phyloP scores from a whole-genome alignment of 345 rosid genomes.

The Angophora floribunda region DNA sequence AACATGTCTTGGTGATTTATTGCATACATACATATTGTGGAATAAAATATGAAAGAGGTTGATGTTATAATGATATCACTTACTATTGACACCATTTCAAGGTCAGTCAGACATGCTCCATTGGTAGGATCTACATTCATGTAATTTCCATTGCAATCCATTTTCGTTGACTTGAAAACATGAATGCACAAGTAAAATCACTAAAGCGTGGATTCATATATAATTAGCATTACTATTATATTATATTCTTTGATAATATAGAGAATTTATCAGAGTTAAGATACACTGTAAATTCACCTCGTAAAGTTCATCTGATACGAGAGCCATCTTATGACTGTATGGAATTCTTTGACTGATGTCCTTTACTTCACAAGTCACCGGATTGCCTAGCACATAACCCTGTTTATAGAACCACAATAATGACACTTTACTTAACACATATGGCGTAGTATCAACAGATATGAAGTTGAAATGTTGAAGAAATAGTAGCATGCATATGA shows the following conservation, averaged over 20 bases:
- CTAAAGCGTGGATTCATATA: background rate
- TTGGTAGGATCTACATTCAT: background rate
- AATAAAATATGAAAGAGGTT: background rate
- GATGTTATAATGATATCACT: background rate
- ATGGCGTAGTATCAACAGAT: background rate
- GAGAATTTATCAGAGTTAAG: background rate
- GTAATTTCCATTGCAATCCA: conserved; percentile 7
- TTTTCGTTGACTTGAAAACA: background rate
- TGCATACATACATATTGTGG: background rate
- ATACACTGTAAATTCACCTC: conserved; percentile 9
- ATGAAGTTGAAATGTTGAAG: background rate
- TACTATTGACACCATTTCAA: background rate
- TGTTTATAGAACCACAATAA: background rate
- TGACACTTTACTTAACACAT: background rate
- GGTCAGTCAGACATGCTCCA: background rate
- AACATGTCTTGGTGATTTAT: background rate
- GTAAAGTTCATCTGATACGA: conserved; percentile 45
- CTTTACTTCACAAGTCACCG: conserved; percentile 1
- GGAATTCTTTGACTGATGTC: conserved; percentile 16
- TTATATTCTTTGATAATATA: background rate
- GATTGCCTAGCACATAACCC: conserved; percentile 44
- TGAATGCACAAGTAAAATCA: background rate
- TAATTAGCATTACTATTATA: background rate
- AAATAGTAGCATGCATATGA: background rate
- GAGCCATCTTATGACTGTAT: conserved; percentile 27